phyloP scores from a whole-genome alignment of 2,329 filamentous ascomycete genomes.

The Microdochium trichocladiopsis region DNA sequence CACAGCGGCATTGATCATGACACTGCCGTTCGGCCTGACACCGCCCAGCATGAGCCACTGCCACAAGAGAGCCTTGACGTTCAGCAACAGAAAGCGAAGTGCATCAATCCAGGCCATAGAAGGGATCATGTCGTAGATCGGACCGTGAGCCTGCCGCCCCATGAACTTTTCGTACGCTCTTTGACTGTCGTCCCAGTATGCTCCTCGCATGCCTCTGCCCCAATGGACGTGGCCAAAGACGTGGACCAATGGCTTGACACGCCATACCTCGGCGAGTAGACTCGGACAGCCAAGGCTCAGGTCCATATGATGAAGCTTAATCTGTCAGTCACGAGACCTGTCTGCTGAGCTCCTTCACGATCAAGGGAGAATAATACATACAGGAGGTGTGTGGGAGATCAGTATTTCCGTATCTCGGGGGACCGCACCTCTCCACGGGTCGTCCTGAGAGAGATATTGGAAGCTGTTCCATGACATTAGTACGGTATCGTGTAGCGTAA shows the following conservation, averaged over 20 bases:
- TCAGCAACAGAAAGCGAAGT: conserved; percentile 34
- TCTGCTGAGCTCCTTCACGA: not conserved
- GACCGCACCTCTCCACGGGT: conserved; percentile 68
- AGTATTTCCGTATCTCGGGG: conserved; percentile 70
- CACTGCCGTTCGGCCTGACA: conserved; percentile 33
- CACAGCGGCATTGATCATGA: conserved; percentile 52
- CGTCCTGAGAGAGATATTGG: conserved; percentile 58
- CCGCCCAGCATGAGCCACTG: conserved; percentile 50
- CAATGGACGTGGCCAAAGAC: conserved; percentile 83
- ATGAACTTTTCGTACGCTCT: conserved; percentile 62
- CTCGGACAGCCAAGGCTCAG: conserved; percentile 63
- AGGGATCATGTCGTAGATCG: conserved; percentile 38
- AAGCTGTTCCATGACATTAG: too few species aligned
- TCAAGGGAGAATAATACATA: conserved; percentile 24
- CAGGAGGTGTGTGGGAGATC: conserved; percentile 74
- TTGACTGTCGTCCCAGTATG: conserved; percentile 72
- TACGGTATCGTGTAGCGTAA: too few species aligned
- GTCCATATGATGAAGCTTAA: conserved; percentile 59
- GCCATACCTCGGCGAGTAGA: conserved; percentile 66
- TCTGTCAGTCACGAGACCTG: conserved; percentile 1
- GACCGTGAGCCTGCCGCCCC: conserved; percentile 31
- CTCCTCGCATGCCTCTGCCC: conserved; percentile 60
- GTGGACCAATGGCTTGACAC: conserved; percentile 67
- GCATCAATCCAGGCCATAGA: conserved; percentile 38
- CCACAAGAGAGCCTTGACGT: conserved; percentile 41